Evolutionary conservation across 257 asterid genomes (phyloP).

Genomic region (Solanum sparsipilum): DNA sequence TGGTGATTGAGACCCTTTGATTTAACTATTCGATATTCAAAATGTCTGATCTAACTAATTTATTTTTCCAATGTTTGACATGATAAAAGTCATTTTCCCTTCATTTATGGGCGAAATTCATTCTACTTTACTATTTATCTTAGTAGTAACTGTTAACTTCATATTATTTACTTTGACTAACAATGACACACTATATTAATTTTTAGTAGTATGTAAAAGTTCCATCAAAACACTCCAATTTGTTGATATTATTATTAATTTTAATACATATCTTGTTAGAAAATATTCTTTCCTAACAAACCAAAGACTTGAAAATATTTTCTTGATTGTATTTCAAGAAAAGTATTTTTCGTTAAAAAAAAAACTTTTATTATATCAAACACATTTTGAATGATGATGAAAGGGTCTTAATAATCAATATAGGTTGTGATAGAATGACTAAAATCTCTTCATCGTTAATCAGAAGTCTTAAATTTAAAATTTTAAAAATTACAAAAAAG

Average conservation of each 20-base stretch:
- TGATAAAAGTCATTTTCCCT: not conserved
- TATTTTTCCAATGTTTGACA: not conserved
- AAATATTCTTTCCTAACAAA: not conserved
- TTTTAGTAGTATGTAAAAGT: not conserved
- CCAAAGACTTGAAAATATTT: not conserved
- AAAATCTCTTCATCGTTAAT: not conserved
- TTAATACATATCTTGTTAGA: not conserved
- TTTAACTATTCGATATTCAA: too few species aligned
- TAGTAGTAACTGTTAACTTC: not conserved
- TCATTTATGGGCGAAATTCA: not conserved
- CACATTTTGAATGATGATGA: not conserved
- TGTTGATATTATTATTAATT: not conserved
- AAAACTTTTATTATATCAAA: not conserved
- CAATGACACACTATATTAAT: not conserved
- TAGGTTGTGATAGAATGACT: not conserved
- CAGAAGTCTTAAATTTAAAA: accelerated
- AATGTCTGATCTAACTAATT: not conserved
- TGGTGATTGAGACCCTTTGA: not conserved
- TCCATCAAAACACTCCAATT: not conserved
- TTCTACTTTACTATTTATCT: not conserved
- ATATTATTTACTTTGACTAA: not conserved
- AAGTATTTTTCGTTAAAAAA: not conserved
- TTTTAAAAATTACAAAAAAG: not conserved
- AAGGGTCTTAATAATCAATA: not conserved
- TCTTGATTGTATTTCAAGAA: not conserved